Conservation (phyloP, 345 rosid genomes). For the Capsella bursapastoris region DNA sequence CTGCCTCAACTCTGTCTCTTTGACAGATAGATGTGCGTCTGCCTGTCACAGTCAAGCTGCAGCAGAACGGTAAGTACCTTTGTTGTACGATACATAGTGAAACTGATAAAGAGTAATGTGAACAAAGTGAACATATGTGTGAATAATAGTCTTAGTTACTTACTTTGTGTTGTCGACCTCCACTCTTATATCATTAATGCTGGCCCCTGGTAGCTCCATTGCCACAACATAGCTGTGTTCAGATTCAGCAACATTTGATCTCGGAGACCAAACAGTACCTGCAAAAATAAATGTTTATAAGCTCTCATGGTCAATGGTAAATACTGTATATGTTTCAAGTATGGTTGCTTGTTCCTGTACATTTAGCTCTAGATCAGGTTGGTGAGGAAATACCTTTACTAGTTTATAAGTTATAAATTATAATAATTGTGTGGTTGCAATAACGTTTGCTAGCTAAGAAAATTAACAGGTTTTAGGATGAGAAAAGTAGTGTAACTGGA, state of each 20-base stretch:
- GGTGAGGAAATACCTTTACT: conserved; percentile 1
- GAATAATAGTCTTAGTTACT: conserved; percentile 46
- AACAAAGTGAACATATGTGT: conserved; percentile 8
- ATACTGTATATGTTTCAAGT: background rate
- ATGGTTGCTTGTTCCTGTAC: background rate
- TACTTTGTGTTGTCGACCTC: conserved; percentile 65
- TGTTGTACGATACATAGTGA: background rate
- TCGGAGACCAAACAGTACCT: conserved; percentile 71
- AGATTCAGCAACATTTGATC: conserved; percentile 65
- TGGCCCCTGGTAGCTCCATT: conserved; percentile 75
- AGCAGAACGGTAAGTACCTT: conserved; percentile 19
- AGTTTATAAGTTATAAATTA: background rate
- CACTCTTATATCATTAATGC: conserved; percentile 69
- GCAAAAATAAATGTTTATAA: conserved; percentile 14
- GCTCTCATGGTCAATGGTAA: background rate
- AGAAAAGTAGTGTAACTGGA: background rate
- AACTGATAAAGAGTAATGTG: background rate
- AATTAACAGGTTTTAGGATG: background rate
- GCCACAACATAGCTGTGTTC: conserved; percentile 55
- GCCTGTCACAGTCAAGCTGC: conserved; percentile 68
- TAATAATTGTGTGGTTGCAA: background rate
- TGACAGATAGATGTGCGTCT: conserved; percentile 48
- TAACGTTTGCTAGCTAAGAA: background rate
- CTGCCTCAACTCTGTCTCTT: conserved; percentile 40
- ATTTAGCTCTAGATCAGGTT: background rate